Evolutionary conservation across 1,284 basidiomycete genomes (phyloP).

Genomic region (Pseudozyma hubeiensis): DNA sequence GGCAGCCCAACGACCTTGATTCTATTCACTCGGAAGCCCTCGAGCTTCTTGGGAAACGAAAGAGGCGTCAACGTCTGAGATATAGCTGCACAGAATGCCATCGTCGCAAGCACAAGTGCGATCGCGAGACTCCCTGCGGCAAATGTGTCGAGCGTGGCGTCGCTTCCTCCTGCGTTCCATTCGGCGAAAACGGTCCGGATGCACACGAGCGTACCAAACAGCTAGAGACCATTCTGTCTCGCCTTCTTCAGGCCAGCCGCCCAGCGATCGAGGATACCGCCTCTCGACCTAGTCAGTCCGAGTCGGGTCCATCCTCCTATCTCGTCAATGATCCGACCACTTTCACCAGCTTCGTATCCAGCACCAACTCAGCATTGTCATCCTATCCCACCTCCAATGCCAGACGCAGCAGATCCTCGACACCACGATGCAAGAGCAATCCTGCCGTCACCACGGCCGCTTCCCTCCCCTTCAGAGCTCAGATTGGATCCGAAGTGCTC

Average conservation of each 20-base stretch:
- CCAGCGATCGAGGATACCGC: neutral
- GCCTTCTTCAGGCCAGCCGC: conserved; percentile 7
- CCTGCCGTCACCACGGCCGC: conserved; percentile 25
- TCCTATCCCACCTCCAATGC: neutral
- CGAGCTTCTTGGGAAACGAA: conserved; percentile 20
- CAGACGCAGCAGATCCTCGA: neutral
- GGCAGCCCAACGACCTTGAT: neutral
- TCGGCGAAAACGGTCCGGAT: conserved; percentile 21
- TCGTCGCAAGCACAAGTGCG: conserved; percentile 40
- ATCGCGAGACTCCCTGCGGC: conserved; percentile 33
- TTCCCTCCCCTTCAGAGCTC: conserved; percentile 22
- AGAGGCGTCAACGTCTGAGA: conserved; percentile 24
- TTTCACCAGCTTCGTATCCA: neutral
- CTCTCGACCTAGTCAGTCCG: neutral
- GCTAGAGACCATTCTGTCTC: conserved; percentile 16
- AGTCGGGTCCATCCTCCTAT: neutral
- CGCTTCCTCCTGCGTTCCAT: conserved; percentile 16
- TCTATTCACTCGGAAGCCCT: conserved; percentile 12
- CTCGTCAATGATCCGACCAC: neutral
- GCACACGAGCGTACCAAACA: conserved; percentile 14
- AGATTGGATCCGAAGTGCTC: conserved; percentile 21
- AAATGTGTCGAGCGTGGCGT: conserved; percentile 36
- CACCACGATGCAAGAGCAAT: conserved; percentile 19
- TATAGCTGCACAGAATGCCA: conserved; percentile 45
- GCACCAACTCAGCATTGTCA: neutral